Percentiles rank a stretch among this genome's conserved stretches.
These are phyloP conservation scores for Lagerstroemia fauriei DNA, from an alignment of 441 rosid genomes.

Conservation along the genomic window DNA sequence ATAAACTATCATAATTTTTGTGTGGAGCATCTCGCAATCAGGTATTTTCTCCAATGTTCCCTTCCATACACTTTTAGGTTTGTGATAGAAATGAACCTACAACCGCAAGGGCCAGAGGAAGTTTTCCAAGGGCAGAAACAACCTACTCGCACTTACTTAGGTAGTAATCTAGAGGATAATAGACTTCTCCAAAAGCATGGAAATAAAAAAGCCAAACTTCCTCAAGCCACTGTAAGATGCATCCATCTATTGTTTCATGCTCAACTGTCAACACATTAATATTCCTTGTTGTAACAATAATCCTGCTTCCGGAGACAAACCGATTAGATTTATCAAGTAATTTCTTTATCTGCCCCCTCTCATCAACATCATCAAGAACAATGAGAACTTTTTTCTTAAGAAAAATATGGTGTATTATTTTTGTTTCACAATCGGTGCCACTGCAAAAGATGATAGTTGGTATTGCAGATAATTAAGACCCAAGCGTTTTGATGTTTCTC, in stretches of 20 bases:
- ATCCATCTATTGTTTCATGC: neutral
- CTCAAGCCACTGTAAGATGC: neutral
- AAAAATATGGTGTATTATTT: neutral
- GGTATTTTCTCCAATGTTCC: neutral
- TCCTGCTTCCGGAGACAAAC: constrained; percentile 9
- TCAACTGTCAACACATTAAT: neutral
- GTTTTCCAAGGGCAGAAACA: rapidly evolving
- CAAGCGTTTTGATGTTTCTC: neutral
- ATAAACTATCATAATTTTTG: constrained; percentile 1
- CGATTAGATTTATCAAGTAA: neutral
- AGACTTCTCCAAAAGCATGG: neutral
- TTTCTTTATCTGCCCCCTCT: neutral
- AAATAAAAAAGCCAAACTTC: neutral
- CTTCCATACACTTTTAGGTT: rapidly evolving
- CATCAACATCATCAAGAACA: constrained; percentile 16
- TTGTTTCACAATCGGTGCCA: neutral
- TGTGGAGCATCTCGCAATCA: rapidly evolving
- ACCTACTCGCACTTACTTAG: rapidly evolving
- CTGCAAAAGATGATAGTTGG: neutral
- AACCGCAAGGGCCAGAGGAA: constrained; percentile 6
- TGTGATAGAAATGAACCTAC: neutral
- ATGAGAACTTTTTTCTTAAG: constrained; percentile 8
- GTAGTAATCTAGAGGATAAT: neutral
- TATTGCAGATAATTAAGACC: constrained; percentile 3
- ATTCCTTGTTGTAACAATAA: constrained; percentile 3